Evolutionary conservation across 768 basidiomycete genomes (phyloP).

Genomic region (Leccinum aurantiacum): DNA sequence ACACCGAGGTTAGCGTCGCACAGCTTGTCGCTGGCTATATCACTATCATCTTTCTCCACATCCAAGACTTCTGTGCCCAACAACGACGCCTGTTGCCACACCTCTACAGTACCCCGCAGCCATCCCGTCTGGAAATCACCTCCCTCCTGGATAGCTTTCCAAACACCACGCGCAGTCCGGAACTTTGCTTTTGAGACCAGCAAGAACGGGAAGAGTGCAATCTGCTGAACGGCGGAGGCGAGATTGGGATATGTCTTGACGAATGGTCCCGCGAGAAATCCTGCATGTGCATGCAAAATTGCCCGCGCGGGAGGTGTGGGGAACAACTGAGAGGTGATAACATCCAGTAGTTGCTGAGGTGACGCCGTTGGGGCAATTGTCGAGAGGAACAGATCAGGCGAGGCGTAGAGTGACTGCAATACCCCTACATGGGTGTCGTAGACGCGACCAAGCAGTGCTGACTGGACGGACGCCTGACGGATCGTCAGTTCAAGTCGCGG

Average conservation of each 20-base stretch:
- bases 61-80: constrained; percentile 28
- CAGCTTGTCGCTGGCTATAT: constrained; percentile 44
- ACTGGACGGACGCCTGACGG: constrained; percentile 53
- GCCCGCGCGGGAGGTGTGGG: constrained; percentile 48
- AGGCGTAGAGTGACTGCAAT: constrained; percentile 64
- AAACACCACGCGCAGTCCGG: constrained; percentile 63
- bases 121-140: constrained; percentile 37
- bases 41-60: constrained; percentile 31
- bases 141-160: constrained; percentile 60
- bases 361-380: constrained; percentile 19
- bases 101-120: constrained; percentile 53
- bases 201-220: constrained; percentile 69
- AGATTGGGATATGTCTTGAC: constrained; percentile 28
- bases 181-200: constrained; percentile 72
- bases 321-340: constrained; percentile 25
- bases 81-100: constrained; percentile 37
- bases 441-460: constrained; percentile 66
- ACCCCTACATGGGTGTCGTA: constrained; percentile 64
- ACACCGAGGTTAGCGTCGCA: constrained; percentile 52
- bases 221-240: constrained; percentile 43
- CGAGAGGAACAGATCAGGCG: constrained; percentile 46
- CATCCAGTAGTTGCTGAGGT: constrained; percentile 26
- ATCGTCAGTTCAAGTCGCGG: constrained; percentile 6
- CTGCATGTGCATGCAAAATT: constrained; percentile 53
- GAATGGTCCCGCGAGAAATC: constrained; percentile 55